Evolutionary conservation across 805 yeast genomes (phyloP).

Genomic region (Yamadazyma olivae): DNA sequence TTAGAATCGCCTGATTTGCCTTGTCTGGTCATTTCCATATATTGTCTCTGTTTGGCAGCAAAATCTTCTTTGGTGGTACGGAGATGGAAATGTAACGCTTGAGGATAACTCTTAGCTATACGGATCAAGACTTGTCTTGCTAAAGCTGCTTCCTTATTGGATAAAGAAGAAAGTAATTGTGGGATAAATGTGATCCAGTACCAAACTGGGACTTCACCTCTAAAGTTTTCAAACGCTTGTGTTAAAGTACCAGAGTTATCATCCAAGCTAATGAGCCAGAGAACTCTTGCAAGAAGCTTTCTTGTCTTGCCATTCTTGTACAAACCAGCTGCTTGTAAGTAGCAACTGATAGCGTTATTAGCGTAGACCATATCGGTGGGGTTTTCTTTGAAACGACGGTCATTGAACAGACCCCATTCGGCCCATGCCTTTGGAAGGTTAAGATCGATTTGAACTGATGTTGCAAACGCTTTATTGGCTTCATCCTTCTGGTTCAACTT

Average conservation of each 20-base stretch:
- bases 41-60: conserved; percentile 80
- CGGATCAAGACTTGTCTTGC: conserved; percentile 85
- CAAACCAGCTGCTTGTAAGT: conserved; percentile 94
- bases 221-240: conserved; percentile 83
- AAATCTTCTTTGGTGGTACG: conserved; percentile 94
- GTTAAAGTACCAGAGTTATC: conserved; percentile 78
- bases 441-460: conserved; percentile 94
- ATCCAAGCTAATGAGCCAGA: conserved; percentile 92
- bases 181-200: conserved; percentile 98
- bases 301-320: conserved; percentile 92
- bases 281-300: conserved; percentile 78
- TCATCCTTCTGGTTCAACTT: conserved; percentile 88
- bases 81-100: conserved; percentile 93
- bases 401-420: conserved; percentile 98
- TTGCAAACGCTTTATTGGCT: conserved; percentile 96
- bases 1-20: conserved; percentile 4
- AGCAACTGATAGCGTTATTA: conserved; percentile 91
- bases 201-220: conserved; percentile 98
- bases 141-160: conserved; percentile 86
- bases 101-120: conserved; percentile 96
- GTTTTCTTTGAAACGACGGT: conserved; percentile 77
- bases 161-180: conserved; percentile 82
- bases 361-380: conserved; percentile 82
- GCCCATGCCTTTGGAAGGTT: conserved; percentile 99
- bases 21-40: conserved; percentile 33